Conservation (phyloP, 768 basidiomycete species). For the Mycena crocata region DNA sequence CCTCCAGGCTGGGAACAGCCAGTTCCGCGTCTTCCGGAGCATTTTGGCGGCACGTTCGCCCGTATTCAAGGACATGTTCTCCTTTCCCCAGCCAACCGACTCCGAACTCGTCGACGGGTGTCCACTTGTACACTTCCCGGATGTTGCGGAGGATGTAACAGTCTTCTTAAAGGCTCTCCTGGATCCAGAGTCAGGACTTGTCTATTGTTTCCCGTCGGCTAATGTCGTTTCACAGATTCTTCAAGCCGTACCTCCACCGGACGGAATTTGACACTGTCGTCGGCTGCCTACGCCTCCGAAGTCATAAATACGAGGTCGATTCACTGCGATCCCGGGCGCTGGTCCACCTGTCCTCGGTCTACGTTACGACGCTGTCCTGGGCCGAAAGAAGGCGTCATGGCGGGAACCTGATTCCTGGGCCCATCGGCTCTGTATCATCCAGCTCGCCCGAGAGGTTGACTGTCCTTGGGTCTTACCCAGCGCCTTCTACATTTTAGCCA, state of each 20-base stretch:
- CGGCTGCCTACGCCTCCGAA: constrained; percentile 19
- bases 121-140: constrained; percentile 2
- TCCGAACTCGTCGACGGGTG: constrained; percentile 18
- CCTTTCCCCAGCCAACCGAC: constrained; percentile 13
- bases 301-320: constrained; percentile 15
- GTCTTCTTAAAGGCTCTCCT: constrained; percentile 7
- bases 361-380: neutral
- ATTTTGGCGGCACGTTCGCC: constrained; percentile 19
- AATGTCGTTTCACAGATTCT: neutral
- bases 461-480: constrained; percentile 12
- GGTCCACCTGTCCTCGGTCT: neutral
- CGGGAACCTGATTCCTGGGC: neutral
- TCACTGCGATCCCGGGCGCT: constrained; percentile 11
- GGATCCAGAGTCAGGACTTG: neutral
- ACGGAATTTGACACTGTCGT: neutral
- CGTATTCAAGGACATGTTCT: constrained; percentile 26
- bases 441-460: constrained; percentile 12
- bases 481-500: neutral
- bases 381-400: neutral
- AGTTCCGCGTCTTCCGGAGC: constrained; percentile 25
- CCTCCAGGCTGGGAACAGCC: constrained; percentile 24
- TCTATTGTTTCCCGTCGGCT: neutral
- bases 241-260: neutral
- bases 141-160: constrained; percentile 2
- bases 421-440: neutral